Conservation (phyloP, 129 eudicot genomes). For the Daucus carota region DNA sequence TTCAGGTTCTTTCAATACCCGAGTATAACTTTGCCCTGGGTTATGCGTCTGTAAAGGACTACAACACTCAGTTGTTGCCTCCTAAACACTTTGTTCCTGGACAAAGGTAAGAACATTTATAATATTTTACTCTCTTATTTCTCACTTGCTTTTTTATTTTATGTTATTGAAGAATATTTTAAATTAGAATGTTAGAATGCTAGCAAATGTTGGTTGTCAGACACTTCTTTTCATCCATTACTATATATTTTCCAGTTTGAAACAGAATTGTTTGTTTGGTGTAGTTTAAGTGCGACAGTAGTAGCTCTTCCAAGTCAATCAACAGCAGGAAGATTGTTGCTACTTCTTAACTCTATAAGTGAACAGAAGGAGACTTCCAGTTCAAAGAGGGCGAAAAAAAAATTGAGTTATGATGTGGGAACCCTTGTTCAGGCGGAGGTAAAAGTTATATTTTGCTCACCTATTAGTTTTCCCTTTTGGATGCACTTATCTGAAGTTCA, state of each 20-base stretch:
- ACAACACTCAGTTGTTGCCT: conserved; percentile 68
- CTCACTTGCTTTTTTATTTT: background rate
- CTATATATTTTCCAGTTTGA: background rate
- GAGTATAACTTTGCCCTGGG: conserved; percentile 50
- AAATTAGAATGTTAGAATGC: background rate
- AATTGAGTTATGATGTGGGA: conserved; percentile 59
- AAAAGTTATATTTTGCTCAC: conserved; percentile 4
- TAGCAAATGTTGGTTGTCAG: background rate
- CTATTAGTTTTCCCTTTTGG: background rate
- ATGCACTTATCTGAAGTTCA: background rate
- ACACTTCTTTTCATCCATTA: background rate
- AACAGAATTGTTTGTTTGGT: conserved; percentile 9
- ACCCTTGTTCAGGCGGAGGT: conserved; percentile 80
- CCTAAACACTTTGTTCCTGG: conserved; percentile 51
- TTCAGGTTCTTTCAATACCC: conserved; percentile 83
- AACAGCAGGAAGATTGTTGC: conserved; percentile 63
- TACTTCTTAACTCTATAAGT: conserved; percentile 63
- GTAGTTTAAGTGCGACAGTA: conserved; percentile 61
- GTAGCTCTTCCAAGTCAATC: conserved; percentile 69
- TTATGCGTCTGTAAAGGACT: conserved; percentile 75
- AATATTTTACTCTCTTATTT: background rate
- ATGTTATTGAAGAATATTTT: background rate
- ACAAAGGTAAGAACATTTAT: conserved; percentile 37
- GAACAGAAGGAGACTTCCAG: conserved; percentile 54
- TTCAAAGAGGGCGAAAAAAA: conserved; percentile 77